phyloP scores from a whole-genome alignment of 164 flowering plant species.

The Aristolochia contorta region DNA sequence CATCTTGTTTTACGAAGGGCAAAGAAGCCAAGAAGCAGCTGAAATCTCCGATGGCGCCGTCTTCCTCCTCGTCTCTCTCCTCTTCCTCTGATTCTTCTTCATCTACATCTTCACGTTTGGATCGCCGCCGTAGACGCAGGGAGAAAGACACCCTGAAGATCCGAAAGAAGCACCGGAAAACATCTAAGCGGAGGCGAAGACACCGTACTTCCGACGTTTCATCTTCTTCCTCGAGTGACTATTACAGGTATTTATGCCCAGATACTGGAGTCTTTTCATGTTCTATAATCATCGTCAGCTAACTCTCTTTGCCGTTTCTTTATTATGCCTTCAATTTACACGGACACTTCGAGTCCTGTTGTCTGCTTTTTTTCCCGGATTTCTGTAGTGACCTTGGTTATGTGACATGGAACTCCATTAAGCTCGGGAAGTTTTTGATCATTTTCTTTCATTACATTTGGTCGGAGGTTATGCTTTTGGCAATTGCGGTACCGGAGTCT shows the following conservation, averaged over 20 bases:
- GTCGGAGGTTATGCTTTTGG: no score
- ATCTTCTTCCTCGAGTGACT: conserved; percentile 27
- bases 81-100: conserved; percentile 36
- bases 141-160: conserved; percentile 43
- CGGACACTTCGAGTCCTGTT: neutral
- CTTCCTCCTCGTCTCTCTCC: conserved; percentile 21
- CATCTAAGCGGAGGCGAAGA: conserved; percentile 49
- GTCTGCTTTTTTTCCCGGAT: no score
- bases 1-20: no score
- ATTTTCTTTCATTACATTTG: no score
- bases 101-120: conserved; percentile 15
- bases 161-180: conserved; percentile 42
- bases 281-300: no score
- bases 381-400: no score
- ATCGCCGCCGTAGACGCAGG: conserved; percentile 36
- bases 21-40: neutral
- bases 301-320: no score
- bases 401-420: no score
- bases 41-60: conserved; percentile 9
- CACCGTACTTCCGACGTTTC: conserved; percentile 21
- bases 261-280: no score
- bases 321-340: neutral
- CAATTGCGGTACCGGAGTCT: no score
- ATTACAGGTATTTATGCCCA: conserved; percentile 23
- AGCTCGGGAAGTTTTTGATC: no score